Evolutionary conservation across 192 early-diverging fungal genomes (phyloP).

Genomic region (Lunasporangiospora selenospora): DNA sequence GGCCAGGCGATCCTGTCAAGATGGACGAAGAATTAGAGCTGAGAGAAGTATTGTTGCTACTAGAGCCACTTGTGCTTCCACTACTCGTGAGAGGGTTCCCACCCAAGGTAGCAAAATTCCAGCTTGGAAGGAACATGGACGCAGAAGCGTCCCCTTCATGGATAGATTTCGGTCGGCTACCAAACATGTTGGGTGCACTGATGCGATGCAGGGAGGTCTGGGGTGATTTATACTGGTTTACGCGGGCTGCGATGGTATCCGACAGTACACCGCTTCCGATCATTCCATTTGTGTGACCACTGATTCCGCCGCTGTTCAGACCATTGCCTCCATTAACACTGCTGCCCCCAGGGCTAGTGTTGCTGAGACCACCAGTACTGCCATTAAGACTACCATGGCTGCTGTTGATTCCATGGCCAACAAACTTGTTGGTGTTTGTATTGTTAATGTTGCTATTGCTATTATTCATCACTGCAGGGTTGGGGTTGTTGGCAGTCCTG

Average conservation of each 20-base stretch:
- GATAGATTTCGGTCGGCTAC: conserved; percentile 39
- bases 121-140: conserved; percentile 37
- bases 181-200: conserved; percentile 23
- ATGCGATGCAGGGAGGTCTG: conserved; percentile 23
- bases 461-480: conserved; percentile 39
- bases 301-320: too few species aligned
- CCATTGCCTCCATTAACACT: too few species aligned
- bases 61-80: too few species aligned
- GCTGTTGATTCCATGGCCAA: conserved; percentile 3
- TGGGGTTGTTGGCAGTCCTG: too few species aligned
- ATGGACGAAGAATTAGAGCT: neutral
- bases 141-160: conserved; percentile 45
- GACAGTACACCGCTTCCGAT: conserved; percentile 28
- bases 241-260: conserved; percentile 25
- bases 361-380: too few species aligned
- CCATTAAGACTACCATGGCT: conserved; percentile 6
- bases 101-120: conserved; percentile 40
- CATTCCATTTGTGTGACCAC: too few species aligned
- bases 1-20: conserved; percentile 32
- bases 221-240: conserved; percentile 12
- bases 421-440: neutral
- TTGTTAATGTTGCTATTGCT: conserved; percentile 25
- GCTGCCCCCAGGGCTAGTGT: too few species aligned
- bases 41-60: neutral
- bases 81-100: too few species aligned